Evolutionary conservation across 2,329 filamentous ascomycete species (phyloP).

Genomic region (Stagonosporopsis cucurbitacearum): DNA sequence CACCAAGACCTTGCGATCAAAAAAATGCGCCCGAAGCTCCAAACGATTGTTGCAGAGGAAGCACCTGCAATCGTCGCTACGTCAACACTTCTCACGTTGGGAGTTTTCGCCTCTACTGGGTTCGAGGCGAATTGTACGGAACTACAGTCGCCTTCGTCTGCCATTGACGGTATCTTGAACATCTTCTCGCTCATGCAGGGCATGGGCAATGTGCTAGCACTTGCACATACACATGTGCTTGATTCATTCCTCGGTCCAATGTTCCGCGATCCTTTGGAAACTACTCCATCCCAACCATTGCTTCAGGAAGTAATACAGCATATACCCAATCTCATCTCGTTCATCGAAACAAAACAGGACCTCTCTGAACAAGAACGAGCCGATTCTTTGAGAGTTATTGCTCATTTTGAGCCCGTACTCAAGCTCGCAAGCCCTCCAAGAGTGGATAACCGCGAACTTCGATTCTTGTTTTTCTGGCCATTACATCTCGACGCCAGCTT

Average conservation of each 20-base stretch:
- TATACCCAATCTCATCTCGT: constrained; percentile 26
- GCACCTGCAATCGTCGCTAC: constrained; percentile 42
- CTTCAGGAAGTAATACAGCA: constrained; percentile 31
- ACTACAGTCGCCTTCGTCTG: constrained; percentile 10
- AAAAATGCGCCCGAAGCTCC: constrained; percentile 36
- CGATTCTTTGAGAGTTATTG: constrained; percentile 25
- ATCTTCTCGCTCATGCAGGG: constrained; percentile 46
- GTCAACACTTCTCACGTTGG: constrained; percentile 40
- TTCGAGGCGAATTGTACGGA: constrained; percentile 28
- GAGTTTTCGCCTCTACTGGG: constrained; percentile 40
- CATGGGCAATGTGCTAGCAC: constrained; percentile 39
- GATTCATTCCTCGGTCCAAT: constrained; percentile 36
- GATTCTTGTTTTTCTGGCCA: constrained; percentile 50
- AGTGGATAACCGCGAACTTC: constrained; percentile 43
- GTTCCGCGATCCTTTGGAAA: constrained; percentile 26
- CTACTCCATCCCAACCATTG: constrained; percentile 37
- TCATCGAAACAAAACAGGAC: constrained; percentile 31
- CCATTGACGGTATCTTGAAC: constrained; percentile 44
- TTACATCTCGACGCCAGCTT: constrained; percentile 44
- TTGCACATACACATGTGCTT: constrained; percentile 26
- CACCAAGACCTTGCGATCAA: constrained; percentile 48
- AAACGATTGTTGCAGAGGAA: constrained; percentile 38
- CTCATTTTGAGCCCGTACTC: constrained; percentile 29
- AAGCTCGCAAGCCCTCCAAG: constrained; percentile 30
- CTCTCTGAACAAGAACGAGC: constrained; percentile 27